These are phyloP conservation scores for Eucalyptus virginea DNA, from an alignment of 345 rosid species.

Conservation along the genomic window DNA sequence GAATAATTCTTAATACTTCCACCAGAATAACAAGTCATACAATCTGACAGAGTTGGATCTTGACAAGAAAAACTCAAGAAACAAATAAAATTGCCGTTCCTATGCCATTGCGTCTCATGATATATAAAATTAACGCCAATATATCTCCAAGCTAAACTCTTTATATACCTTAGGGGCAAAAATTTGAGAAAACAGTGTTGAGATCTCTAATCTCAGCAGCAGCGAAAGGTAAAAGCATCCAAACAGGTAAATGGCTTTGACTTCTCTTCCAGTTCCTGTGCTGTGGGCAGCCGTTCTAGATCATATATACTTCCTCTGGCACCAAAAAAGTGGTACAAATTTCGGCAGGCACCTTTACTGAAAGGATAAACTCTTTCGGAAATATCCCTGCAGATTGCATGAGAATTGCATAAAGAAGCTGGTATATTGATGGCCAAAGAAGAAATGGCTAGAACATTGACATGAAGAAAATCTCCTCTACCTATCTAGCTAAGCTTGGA, in stretches of 20 bases:
- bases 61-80: neutral
- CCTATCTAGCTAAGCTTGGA: neutral
- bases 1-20: neutral
- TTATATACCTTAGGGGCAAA: neutral
- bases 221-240: slow-evolving; percentile 64
- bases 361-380: slow-evolving; percentile 81
- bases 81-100: neutral
- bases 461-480: neutral
- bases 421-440: neutral
- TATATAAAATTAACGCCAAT: neutral
- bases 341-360: slow-evolving; percentile 66
- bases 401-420: neutral
- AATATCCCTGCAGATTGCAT: slow-evolving; percentile 35
- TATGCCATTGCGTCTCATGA: neutral
- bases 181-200: neutral
- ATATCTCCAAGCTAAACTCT: neutral
- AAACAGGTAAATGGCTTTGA: slow-evolving; percentile 65
- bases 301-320: slow-evolving; percentile 12
- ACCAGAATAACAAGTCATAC: neutral
- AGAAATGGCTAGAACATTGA: neutral
- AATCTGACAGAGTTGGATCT: neutral
- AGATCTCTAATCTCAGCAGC: slow-evolving; percentile 21
- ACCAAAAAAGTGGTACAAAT: slow-evolving; percentile 52
- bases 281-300: slow-evolving; percentile 53
- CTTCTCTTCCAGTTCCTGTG: slow-evolving; percentile 54